phyloP scores from a whole-genome alignment of 2,329 filamentous ascomycete species.

The Colletotrichum sidae region DNA sequence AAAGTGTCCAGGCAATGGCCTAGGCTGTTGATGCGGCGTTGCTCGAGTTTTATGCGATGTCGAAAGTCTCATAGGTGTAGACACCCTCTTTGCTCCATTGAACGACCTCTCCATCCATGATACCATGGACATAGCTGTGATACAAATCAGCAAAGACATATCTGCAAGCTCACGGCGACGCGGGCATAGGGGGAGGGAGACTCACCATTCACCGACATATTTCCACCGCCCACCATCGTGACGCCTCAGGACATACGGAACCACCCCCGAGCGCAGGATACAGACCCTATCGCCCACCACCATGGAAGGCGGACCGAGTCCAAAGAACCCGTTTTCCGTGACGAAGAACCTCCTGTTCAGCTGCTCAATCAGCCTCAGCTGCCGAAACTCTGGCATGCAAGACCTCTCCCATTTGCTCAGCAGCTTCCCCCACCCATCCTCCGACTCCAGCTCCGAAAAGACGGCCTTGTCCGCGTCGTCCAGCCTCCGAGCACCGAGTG shows the following conservation, averaged over 20 bases:
- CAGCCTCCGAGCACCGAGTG: background rate
- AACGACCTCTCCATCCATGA: background rate
- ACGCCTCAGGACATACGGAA: background rate
- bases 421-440: background rate
- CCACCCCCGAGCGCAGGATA: background rate
- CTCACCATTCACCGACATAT: conserved; percentile 9
- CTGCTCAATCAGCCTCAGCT: conserved; percentile 7
- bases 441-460: background rate
- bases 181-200: too few relatives aligned
- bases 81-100: too few relatives aligned
- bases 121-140: background rate
- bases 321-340: background rate
- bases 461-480: background rate
- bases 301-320: conserved; percentile 1
- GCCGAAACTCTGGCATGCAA: background rate
- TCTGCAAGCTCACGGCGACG: background rate
- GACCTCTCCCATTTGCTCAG: background rate
- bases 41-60: too few relatives aligned
- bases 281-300: background rate
- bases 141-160: background rate
- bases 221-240: background rate
- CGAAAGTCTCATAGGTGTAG: too few relatives aligned
- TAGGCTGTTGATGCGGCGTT: too few relatives aligned
- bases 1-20: too few relatives aligned
- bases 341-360: conserved; percentile 8